phyloP scores from a whole-genome alignment of 2,329 filamentous ascomycete genomes.

The Exophiala sideris region DNA sequence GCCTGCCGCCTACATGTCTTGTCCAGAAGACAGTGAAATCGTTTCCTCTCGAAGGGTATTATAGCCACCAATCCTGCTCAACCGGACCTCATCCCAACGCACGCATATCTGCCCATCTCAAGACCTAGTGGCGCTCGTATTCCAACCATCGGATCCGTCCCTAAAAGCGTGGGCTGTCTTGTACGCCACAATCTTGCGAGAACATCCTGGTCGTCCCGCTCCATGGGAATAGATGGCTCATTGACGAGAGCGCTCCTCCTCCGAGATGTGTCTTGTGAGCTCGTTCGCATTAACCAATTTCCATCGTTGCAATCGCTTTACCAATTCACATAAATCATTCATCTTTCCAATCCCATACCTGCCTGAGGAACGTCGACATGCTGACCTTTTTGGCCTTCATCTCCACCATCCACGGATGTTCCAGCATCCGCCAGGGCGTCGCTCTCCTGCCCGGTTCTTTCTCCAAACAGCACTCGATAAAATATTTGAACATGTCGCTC shows the following conservation, averaged over 20 bases:
- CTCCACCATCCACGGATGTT: constrained; percentile 98
- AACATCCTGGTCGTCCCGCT: no score
- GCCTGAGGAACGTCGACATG: constrained; percentile 88
- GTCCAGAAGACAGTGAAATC: no score
- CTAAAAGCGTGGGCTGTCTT: no score
- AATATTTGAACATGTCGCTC: constrained; percentile 98
- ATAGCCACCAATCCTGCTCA: no score
- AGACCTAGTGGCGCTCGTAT: no score
- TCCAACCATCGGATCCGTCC: no score
- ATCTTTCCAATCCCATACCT: constrained; percentile 96
- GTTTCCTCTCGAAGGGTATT: no score
- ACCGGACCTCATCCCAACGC: background rate
- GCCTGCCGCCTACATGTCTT: background rate
- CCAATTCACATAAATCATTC: constrained; percentile 32
- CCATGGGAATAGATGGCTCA: no score
- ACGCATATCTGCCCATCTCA: no score
- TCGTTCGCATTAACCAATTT: background rate
- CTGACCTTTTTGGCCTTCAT: constrained; percentile 96
- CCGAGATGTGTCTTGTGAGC: background rate
- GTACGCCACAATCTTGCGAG: no score
- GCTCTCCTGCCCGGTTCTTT: constrained; percentile 85
- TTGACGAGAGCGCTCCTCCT: background rate
- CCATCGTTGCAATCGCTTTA: background rate
- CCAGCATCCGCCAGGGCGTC: constrained; percentile 96
- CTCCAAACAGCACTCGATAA: constrained; percentile 97